Base-by-base conservation (phyloP, 345 rosid genomes). In the Rubroshorea leprosula region DNA sequence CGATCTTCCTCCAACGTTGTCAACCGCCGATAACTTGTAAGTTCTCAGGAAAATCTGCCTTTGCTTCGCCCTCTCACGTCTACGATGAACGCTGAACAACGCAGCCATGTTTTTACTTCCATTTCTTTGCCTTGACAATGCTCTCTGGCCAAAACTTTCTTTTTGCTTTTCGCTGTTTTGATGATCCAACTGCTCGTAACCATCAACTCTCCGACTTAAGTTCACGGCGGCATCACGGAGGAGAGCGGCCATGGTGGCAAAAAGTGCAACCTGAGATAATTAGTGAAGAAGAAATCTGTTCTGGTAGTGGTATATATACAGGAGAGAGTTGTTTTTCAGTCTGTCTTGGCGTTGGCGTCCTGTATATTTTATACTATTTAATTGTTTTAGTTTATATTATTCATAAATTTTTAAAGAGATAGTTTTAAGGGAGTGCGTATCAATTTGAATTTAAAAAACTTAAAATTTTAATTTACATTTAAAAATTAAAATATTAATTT, bases 1-100 rank as follows among this genome's bases (percentile, higher is more conserved):
- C 65, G 63, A 39, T 56, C 41, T 15, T 58, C 67, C 43, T 72
- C 71, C 2, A 22, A 19, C 21, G 21, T 19, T 6, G 83, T 13
- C 41, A 35, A 35, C 41, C 1, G 41, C 41, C 1, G 72, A 49
- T 48, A 81, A 54, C 65, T 57, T 76, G 68, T 78, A 81, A 0
- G 78, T 69, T 12, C 59, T 72, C 15, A 81, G 71, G 29, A 72
- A 79, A 15, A 76, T 63, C 65, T 53, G 82, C 66, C 84, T 63
- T 14, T 76, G 75, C 69, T 47, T 79, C 0, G 78, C 79, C 58
- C 81, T 64, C 52, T 57, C 64, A 4, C 65, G 56, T 41, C 76
- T 70, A 43, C 68, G 62, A 12, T 23, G 21, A 23, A 18, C 21
- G 22, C 78, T 69, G 7, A 48, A 26, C n/a, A 73, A 70, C 26